Evolutionary conservation across 257 asterid genomes (phyloP).

Genomic region (Solanum dulcamara): DNA sequence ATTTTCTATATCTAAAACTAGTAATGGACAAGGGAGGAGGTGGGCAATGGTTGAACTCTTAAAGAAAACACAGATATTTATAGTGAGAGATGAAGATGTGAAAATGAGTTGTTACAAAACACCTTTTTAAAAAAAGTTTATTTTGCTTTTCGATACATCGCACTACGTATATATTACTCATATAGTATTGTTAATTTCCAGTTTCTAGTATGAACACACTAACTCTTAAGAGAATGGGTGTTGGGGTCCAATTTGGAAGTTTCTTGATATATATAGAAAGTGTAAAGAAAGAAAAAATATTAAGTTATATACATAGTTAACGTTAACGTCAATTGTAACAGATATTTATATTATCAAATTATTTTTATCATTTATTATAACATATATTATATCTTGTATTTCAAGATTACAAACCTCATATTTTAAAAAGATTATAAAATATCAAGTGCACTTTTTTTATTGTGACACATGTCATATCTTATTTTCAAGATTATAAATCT

Average conservation of each 20-base stretch:
- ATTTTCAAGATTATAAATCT: background rate
- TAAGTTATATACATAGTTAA: background rate
- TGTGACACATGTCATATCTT: background rate
- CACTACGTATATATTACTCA: background rate
- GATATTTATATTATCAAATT: background rate
- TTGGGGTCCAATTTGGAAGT: background rate
- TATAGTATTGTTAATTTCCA: background rate
- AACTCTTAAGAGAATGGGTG: background rate
- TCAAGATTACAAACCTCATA: background rate
- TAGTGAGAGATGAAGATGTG: background rate
- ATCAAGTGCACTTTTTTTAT: background rate
- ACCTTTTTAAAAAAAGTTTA: background rate
- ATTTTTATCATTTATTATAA: background rate
- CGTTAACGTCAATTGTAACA: background rate
- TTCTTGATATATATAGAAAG: background rate
- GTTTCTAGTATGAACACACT: background rate
- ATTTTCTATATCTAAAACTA: conserved; percentile 7
- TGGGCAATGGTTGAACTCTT: background rate
- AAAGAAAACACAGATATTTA: background rate
- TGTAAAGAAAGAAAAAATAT: background rate
- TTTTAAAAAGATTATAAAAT: background rate
- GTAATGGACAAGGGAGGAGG: background rate
- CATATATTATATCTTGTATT: background rate
- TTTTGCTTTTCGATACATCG: background rate
- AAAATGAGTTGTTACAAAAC: background rate